Conservation (phyloP, 805 yeast genomes). For the Ogataea zsoltii region DNA sequence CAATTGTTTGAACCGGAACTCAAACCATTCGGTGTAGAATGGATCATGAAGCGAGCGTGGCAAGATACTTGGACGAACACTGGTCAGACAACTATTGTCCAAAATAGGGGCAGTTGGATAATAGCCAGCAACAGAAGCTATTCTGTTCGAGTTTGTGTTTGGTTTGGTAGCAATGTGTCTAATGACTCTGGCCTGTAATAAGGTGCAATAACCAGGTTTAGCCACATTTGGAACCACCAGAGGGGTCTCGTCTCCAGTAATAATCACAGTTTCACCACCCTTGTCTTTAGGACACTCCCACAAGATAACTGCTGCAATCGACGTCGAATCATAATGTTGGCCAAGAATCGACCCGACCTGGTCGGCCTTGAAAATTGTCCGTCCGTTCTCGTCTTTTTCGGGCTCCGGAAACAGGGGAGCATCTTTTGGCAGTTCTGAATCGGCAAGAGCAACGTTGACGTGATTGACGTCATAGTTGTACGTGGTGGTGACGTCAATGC, state of each 20-base stretch:
- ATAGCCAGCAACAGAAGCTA: conserved; percentile 36
- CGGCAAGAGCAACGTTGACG: conserved; percentile 46
- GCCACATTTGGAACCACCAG: conserved; percentile 28
- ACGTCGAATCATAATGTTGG: conserved; percentile 49
- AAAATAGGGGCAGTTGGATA: conserved; percentile 31
- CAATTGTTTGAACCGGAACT: conserved; percentile 32
- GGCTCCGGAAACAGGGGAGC: conserved; percentile 21
- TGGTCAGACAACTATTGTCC: conserved; percentile 36
- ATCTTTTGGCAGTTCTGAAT: conserved; percentile 14
- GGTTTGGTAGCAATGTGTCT: conserved; percentile 52
- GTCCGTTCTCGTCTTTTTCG: conserved; percentile 15
- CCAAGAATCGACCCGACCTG: conserved; percentile 47
- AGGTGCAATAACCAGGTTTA: conserved; percentile 51
- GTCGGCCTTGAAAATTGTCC: conserved; percentile 25
- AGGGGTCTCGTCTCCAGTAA: conserved; percentile 41
- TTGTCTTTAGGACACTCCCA: conserved; percentile 46
- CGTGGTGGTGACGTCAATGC: conserved; percentile 44
- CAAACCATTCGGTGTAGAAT: conserved; percentile 38
- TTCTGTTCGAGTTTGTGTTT: conserved; percentile 36
- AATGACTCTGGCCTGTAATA: conserved; percentile 48
- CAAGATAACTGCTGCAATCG: conserved; percentile 52
- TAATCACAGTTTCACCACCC: conserved; percentile 53
- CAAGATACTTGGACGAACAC: conserved; percentile 37
- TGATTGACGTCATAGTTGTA: conserved; percentile 58
- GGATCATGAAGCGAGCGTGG: conserved; percentile 36